phyloP scores from a whole-genome alignment of 768 basidiomycete species.

The Rhodotorula kratochvilovae region DNA sequence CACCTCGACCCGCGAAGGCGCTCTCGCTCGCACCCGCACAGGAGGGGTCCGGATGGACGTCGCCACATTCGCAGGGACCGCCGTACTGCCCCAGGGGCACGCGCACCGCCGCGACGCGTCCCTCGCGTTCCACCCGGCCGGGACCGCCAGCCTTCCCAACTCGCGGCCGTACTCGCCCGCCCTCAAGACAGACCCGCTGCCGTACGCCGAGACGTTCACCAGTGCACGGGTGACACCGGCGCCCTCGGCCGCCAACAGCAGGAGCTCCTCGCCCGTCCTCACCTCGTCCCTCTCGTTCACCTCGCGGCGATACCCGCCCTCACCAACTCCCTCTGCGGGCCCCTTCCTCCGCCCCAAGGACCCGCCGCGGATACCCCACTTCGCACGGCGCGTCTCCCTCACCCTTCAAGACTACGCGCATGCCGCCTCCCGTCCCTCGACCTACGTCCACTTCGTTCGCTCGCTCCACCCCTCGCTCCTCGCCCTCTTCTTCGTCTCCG shows the following conservation, averaged over 20 bases:
- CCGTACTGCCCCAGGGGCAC: neutral
- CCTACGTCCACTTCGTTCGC: constrained; percentile 25
- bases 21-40: no score
- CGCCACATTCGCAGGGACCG: neutral
- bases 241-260: neutral
- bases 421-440: constrained; percentile 2
- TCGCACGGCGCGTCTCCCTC: constrained; percentile 3
- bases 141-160: neutral
- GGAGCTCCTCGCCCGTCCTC: neutral
- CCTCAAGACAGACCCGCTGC: neutral
- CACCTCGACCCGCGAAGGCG: neutral
- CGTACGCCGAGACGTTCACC: neutral
- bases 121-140: neutral
- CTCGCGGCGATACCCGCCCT: neutral
- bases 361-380: neutral
- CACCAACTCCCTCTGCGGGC: neutral
- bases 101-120: no score
- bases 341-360: no score
- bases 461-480: constrained; percentile 24
- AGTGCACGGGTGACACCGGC: constrained; percentile 2
- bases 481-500: constrained; percentile 22
- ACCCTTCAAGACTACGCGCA: constrained; percentile 10
- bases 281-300: neutral
- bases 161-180: neutral
- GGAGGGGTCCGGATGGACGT: neutral